Evolutionary conservation across 1,284 basidiomycete genomes (phyloP).

Genomic region (Cryptococcus sp.): DNA sequence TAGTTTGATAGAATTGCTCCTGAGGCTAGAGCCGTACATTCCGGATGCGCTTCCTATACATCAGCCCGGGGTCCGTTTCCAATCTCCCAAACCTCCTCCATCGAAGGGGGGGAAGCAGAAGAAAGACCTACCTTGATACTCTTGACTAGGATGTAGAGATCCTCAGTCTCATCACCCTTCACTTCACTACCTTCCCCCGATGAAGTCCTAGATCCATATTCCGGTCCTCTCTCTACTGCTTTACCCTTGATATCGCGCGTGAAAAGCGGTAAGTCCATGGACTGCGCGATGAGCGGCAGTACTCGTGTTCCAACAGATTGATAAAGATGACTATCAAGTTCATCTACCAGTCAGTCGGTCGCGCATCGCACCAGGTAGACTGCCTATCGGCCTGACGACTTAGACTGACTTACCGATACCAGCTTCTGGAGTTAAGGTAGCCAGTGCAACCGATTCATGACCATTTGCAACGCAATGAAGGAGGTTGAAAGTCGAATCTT

Average conservation of each 20-base stretch:
- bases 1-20: slow-evolving; percentile 98
- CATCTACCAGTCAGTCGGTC: slow-evolving; percentile 59
- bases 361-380: slow-evolving; percentile 2
- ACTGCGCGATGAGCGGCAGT: slow-evolving; percentile 77
- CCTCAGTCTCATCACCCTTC: slow-evolving; percentile 90
- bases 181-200: slow-evolving; percentile 53
- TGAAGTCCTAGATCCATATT: slow-evolving; percentile 65
- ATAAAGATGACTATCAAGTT: slow-evolving; percentile 97
- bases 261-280: slow-evolving; percentile 82
- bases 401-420: slow-evolving; percentile 76
- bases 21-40: slow-evolving; percentile 81
- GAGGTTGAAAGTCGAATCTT: slow-evolving; percentile 96
- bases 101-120: neutral
- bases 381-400: neutral
- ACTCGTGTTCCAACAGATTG: slow-evolving; percentile 97
- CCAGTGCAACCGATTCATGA: slow-evolving; percentile 83
- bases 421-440: slow-evolving; percentile 74
- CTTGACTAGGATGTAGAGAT: slow-evolving; percentile 72
- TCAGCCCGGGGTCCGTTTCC: too few relatives aligned
- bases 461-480: slow-evolving; percentile 82
- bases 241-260: slow-evolving; percentile 73
- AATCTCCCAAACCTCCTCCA: neutral
- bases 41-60: slow-evolving; percentile 67
- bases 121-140: slow-evolving; percentile 65
- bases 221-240: slow-evolving; percentile 72